Conservation (phyloP, 305 asterid species). For the Fraxinus dipetala region DNA sequence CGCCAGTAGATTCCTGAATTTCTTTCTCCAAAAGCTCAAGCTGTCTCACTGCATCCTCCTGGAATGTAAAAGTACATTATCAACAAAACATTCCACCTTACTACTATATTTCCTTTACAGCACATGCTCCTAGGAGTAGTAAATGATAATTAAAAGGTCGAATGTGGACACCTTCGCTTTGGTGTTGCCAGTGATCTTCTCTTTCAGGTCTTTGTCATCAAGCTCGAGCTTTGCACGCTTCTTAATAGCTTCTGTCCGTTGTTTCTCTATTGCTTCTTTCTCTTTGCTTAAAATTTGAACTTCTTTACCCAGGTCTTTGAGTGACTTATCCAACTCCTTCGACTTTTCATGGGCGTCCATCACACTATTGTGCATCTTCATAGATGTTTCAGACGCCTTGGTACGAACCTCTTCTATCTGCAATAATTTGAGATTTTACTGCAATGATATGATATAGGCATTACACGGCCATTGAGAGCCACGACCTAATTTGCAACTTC, state of each 20-base stretch:
- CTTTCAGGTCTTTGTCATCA: constrained; percentile 82
- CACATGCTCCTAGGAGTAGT: constrained; percentile 7
- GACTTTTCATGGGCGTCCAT: constrained; percentile 74
- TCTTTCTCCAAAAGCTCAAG: constrained; percentile 75
- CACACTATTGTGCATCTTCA: constrained; percentile 60
- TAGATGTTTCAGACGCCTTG: constrained; percentile 62
- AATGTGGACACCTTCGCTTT: constrained; percentile 66
- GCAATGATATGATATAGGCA: constrained; percentile 13
- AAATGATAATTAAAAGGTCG: constrained; percentile 14
- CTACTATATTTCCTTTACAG: constrained; percentile 10
- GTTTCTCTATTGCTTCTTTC: constrained; percentile 85
- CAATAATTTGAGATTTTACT: constrained; percentile 24
- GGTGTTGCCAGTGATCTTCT: constrained; percentile 62
- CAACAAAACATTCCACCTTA: constrained; percentile 21
- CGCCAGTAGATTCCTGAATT: constrained; percentile 65
- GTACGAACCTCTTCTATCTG: constrained; percentile 85
- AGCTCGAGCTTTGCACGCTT: constrained; percentile 90
- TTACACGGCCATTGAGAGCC: constrained; percentile 9
- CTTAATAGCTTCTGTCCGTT: constrained; percentile 74
- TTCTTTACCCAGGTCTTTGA: constrained; percentile 77
- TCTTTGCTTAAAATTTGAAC: constrained; percentile 73
- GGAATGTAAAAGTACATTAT: constrained; percentile 30
- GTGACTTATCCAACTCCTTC: constrained; percentile 74
- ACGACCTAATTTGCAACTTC: not conserved
- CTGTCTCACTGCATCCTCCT: constrained; percentile 85